Percentiles rank a stretch among this genome's conserved stretches.
Conservation (phyloP, 2,329 filamentous ascomycete genomes). For the Monosporascus sp. region DNA sequence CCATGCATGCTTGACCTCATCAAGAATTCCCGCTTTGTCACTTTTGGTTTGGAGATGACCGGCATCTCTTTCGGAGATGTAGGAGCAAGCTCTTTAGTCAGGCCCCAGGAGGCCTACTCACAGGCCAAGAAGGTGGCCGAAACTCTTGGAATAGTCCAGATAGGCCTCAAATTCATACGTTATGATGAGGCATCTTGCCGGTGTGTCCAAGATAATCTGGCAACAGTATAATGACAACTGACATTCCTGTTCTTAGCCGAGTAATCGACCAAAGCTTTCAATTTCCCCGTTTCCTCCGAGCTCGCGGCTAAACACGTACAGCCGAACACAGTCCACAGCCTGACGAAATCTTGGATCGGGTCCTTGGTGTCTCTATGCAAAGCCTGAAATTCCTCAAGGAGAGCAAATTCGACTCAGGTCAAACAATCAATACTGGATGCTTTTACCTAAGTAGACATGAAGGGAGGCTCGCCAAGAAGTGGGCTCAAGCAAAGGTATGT, state of each 20-base stretch:
- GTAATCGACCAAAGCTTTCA: slow-evolving; percentile 25
- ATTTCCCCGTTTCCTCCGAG: background rate
- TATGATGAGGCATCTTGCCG: slow-evolving; percentile 8
- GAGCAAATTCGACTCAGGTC: background rate
- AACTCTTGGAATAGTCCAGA: slow-evolving; percentile 28
- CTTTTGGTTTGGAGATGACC: slow-evolving; percentile 35
- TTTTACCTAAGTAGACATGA: background rate
- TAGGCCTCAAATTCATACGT: slow-evolving; percentile 31
- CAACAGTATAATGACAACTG: slow-evolving; percentile 4
- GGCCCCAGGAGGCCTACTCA: slow-evolving; percentile 21
- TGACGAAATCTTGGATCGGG: background rate
- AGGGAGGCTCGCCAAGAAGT: slow-evolving; percentile 2
- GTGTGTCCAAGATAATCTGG: background rate
- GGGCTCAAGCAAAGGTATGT: background rate
- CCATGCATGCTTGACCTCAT: slow-evolving; percentile 25
- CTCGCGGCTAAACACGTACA: background rate
- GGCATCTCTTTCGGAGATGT: slow-evolving; percentile 20
- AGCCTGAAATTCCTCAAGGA: background rate
- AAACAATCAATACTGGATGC: background rate
- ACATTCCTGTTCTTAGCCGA: slow-evolving; percentile 2
- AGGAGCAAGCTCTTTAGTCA: background rate
- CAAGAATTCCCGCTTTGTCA: slow-evolving; percentile 24
- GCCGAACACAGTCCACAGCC: background rate
- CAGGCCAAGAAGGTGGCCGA: slow-evolving; percentile 23
- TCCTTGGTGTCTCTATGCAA: background rate